Percentiles rank a stretch among this genome's conserved stretches.
phyloP scores from a whole-genome alignment of 2,329 filamentous ascomycete genomes.

The Clarireedia homoeocarpa region DNA sequence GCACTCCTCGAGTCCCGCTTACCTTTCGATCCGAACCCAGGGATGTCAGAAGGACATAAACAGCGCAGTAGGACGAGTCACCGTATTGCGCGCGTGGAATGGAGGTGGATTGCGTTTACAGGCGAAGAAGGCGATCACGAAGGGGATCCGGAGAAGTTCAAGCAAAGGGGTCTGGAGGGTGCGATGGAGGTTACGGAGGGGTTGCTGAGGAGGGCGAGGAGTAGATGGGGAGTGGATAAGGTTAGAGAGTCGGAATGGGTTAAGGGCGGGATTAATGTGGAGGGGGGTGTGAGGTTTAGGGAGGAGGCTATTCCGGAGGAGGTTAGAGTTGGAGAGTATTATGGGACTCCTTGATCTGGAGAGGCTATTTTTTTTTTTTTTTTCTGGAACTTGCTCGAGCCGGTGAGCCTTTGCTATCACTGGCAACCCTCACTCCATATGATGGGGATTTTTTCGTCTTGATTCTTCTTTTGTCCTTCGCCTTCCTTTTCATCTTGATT shows the following conservation, averaged over 20 bases:
- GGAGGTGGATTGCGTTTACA: conserved; percentile 85
- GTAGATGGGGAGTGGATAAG: conserved; percentile 66
- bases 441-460: no score
- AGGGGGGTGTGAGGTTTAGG: conserved; percentile 51
- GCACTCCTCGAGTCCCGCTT: conserved; percentile 87
- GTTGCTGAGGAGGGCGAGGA: conserved; percentile 72
- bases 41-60: conserved; percentile 66
- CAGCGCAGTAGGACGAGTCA: conserved; percentile 80
- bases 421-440: neutral
- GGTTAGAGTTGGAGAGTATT: conserved; percentile 3
- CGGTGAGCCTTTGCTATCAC: neutral
- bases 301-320: conserved; percentile 38
- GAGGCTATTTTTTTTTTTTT: no score
- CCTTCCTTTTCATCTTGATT: no score
- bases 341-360: neutral
- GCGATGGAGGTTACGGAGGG: conserved; percentile 78
- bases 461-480: no score
- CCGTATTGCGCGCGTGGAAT: conserved; percentile 91
- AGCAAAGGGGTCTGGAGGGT: conserved; percentile 58
- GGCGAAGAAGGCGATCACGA: conserved; percentile 85
- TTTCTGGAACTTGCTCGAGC: neutral
- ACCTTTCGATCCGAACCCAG: conserved; percentile 84
- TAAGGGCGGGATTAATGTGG: conserved; percentile 59
- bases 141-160: conserved; percentile 49
- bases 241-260: conserved; percentile 74